Percentiles rank a stretch among this genome's conserved stretches.
These are phyloP conservation scores for Apophysomyces elegans DNA, from an alignment of 371 early-diverging fungal genomes.

Conservation along the genomic window DNA sequence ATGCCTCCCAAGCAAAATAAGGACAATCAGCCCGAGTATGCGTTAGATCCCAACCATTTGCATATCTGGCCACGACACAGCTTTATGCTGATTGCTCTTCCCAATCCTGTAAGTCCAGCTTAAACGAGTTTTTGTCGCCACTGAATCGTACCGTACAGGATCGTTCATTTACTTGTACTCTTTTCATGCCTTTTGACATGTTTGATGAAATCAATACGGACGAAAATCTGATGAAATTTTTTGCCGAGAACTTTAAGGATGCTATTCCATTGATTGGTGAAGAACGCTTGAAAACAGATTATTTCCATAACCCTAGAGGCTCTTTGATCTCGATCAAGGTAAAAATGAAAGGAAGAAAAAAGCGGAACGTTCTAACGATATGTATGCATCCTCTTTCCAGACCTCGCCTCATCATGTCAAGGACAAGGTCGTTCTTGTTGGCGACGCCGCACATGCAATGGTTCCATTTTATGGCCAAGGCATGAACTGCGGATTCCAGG, in stretches of 20 bases:
- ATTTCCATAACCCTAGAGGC: conserved; percentile 86
- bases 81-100: conserved; percentile 96
- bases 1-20: conserved; percentile 65
- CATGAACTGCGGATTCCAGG: conserved; percentile 99
- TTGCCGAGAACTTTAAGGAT: conserved; percentile 82
- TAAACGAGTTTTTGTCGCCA: not conserved
- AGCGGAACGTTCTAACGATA: not conserved
- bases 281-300: conserved; percentile 70
- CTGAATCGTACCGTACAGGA: conserved; percentile 53
- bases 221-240: conserved; percentile 73
- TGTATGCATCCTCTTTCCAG: conserved; percentile 23
- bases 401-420: conserved; percentile 87
- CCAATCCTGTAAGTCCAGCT: conserved; percentile 74
- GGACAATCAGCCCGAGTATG: conserved; percentile 67
- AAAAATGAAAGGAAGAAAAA: not conserved
- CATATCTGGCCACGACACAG: conserved; percentile 97
- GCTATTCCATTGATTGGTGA: conserved; percentile 82
- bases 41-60: conserved; percentile 87
- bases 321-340: conserved; percentile 83
- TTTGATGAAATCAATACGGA: conserved; percentile 81
- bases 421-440: conserved; percentile 80
- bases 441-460: conserved; percentile 98
- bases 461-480: conserved; percentile 98
- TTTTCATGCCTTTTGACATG: conserved; percentile 92
- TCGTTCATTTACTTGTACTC: conserved; percentile 92